phyloP scores from a whole-genome alignment of 768 basidiomycete species.

The Boletus bicolor region DNA sequence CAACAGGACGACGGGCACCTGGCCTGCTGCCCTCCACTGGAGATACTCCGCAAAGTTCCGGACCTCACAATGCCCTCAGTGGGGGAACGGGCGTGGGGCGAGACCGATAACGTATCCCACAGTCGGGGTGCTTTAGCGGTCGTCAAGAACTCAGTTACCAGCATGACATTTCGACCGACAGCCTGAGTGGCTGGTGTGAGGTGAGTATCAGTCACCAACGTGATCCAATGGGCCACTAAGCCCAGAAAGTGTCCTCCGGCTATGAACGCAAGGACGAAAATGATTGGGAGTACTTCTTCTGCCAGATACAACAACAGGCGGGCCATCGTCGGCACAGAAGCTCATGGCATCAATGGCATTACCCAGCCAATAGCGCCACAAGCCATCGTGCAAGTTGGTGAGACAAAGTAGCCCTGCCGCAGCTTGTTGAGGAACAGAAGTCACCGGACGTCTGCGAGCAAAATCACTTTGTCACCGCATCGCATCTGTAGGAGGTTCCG shows the following conservation, averaged over 20 bases:
- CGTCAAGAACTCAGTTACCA: no score
- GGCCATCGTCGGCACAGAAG: neutral
- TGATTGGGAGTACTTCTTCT: neutral
- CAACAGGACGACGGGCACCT: neutral
- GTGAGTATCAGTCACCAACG: no score
- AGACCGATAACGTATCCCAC: no score
- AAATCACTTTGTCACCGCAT: constrained; percentile 38
- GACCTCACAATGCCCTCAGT: no score
- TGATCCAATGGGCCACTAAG: neutral
- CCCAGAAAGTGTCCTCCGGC: neutral
- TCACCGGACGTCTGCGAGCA: constrained; percentile 56
- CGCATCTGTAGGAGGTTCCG: constrained; percentile 26
- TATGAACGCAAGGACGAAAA: neutral
- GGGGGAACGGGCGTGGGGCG: no score
- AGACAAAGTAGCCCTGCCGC: constrained; percentile 59
- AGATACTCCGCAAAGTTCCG: no score
- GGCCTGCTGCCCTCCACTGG: neutral
- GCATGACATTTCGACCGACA: no score
- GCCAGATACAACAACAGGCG: neutral
- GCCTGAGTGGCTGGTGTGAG: no score
- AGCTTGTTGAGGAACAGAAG: constrained; percentile 53
- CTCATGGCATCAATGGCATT: neutral
- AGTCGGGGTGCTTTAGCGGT: no score
- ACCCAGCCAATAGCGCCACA: neutral
- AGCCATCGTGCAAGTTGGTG: neutral